Evolutionary conservation across 768 basidiomycete genomes (phyloP), one percentile per base, ranked within the genome.

Genomic region (Phylloporus scabripes): DNA sequence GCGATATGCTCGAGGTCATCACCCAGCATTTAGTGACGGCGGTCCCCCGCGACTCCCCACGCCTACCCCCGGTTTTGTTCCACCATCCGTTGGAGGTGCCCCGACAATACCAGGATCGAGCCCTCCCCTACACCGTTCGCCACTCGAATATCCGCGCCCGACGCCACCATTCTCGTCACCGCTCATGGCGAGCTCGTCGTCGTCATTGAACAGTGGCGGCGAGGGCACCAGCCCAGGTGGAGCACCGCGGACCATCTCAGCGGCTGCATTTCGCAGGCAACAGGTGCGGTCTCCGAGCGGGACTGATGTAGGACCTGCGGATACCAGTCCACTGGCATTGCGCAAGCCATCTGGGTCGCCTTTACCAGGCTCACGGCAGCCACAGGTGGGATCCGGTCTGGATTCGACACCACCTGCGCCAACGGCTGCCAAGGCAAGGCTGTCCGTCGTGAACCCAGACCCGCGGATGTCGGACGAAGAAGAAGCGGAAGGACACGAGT

Each of bases 221-320:
- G 44, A 56, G 0, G 49, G 50, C 7, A 48, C 33, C 3, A 64
- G 70, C 2, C 53, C 70, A 7, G 74, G 71, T 2, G 61, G 53
- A 4, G 42, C 44, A 0, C 64, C 75, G 12, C 74, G 82, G 37
- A 90, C 79, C 48, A 88, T 90, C 45, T 79, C 84, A 3, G 87
- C 86, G 0, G 83, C 85, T 5, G 86, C 86, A 21, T 90, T 90
- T 67, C 78, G 76, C 58, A 72, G 83, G 24, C 80, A 75, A 28
- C 71, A 71, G 39, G 61, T 56, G 1, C 70, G 72, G 18, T 61
- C 65, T 33, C 55, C 59, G 29, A 69, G 64, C 39, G 50, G 47
- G 31, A 23, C 44, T 6, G 47, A 59, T 23, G 33, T 41, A 38
- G 62, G 61, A 8, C 59, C 68, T 7, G 70, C 69, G 20, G 81